Percentiles rank a stretch among this genome's conserved stretches.
These are phyloP conservation scores for Solanum arcanum DNA, from an alignment of 257 asterid genomes.

Conservation along the genomic window DNA sequence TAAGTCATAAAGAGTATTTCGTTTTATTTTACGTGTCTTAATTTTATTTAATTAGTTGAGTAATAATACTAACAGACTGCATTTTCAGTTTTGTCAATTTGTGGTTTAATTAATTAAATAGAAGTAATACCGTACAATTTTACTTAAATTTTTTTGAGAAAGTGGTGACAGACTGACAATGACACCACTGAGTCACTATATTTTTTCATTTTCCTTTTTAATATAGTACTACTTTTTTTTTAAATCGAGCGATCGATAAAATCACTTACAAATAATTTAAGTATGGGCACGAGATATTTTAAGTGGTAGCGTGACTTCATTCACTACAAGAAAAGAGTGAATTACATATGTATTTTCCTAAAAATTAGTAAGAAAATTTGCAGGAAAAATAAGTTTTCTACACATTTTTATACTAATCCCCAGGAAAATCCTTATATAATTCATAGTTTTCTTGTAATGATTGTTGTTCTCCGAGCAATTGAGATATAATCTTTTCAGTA, in stretches of 20 bases:
- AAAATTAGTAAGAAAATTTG: no score
- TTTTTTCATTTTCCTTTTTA: neutral
- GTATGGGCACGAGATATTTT: neutral
- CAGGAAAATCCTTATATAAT: no score
- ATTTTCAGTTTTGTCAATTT: constrained; percentile 30
- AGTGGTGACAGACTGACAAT: neutral
- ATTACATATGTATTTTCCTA: no score
- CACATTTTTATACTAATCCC: no score
- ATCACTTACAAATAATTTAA: neutral
- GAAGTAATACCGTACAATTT: neutral
- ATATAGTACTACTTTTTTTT: neutral
- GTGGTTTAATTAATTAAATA: neutral
- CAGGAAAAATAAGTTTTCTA: no score
- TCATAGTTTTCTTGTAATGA: no score
- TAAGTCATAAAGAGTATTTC: neutral
- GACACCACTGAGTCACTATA: neutral
- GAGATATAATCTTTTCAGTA: neutral
- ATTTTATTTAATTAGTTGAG: neutral
- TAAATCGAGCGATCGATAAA: neutral
- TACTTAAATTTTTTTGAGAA: neutral
- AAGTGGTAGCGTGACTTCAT: neutral
- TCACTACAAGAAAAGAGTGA: no score
- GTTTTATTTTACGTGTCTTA: neutral
- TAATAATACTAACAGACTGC: neutral
- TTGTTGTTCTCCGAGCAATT: fast-evolving